Conservation (phyloP, 1,139 yeast genomes). For the Debaryomycetaceae sp. region DNA sequence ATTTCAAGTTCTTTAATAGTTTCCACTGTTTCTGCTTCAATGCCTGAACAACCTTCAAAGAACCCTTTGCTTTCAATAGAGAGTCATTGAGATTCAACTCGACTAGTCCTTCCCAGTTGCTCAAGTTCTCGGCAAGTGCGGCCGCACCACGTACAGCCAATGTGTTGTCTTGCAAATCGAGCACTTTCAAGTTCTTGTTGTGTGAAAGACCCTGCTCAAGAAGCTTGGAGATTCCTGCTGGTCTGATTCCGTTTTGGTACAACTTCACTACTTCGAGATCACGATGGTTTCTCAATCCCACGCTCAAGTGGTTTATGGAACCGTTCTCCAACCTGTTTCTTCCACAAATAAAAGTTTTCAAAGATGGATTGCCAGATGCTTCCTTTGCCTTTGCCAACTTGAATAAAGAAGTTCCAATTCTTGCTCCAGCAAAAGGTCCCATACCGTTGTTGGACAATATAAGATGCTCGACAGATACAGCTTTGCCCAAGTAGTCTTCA, state of each 20-base stretch:
- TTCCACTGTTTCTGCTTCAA: constrained; percentile 29
- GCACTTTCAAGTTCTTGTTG: constrained; percentile 57
- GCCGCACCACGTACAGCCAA: constrained; percentile 74
- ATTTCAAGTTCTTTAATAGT: constrained; percentile 55
- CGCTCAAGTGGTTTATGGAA: constrained; percentile 72
- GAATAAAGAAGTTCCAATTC: constrained; percentile 83
- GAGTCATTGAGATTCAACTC: constrained; percentile 91
- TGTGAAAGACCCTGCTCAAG: constrained; percentile 67
- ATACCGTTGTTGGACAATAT: constrained; percentile 91
- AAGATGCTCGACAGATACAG: constrained; percentile 78
- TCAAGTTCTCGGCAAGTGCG: constrained; percentile 45
- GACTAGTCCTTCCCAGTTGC: constrained; percentile 42
- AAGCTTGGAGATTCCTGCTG: constrained; percentile 79
- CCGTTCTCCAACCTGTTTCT: constrained; percentile 96
- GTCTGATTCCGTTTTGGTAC: constrained; percentile 96
- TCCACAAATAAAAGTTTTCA: constrained; percentile 89
- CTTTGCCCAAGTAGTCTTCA: constrained; percentile 72
- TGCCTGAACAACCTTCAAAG: constrained; percentile 49
- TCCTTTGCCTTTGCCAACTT: constrained; percentile 66
- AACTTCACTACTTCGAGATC: constrained; percentile 71
- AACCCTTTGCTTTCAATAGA: constrained; percentile 76
- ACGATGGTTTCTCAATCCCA: constrained; percentile 73
- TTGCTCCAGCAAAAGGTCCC: constrained; percentile 96
- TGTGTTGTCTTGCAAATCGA: constrained; percentile 95
- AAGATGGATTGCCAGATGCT: constrained; percentile 39